Evolutionary conservation across 2,329 filamentous ascomycete species (phyloP), one percentile per base, ranked within the genome.

Genomic region (Lizonia empirigonia): DNA sequence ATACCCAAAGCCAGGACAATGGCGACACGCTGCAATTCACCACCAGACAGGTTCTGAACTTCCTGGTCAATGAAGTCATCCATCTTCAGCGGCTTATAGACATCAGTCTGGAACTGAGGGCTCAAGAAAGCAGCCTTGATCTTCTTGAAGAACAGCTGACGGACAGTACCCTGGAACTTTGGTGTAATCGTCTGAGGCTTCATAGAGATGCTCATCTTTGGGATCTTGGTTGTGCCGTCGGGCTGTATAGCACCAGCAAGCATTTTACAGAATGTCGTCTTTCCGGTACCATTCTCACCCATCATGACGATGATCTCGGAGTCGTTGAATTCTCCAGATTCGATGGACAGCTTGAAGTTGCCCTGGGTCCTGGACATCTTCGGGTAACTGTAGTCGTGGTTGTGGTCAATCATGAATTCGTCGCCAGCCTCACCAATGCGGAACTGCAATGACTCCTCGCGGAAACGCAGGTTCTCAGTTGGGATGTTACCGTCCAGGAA

Each of bases 271-370:
- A 99, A 99, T 5, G 94, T 99, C 1, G 94, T 99, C 83, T 99
- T 97, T 74, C 95, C 95, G 27, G 95, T 99, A 78, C 94, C 94
- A 78, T 99, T 99, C 80, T 97, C 93, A 64, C 94, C 94, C 94
- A 99, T 97, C 91, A 99, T 96, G 76, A 99, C 94, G 50, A 99
- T 85, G 64, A 99, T 99, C 73, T 99, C 94, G 0, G 94, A 99
- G 74, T 99, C 93, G 16, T 94, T 97, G 73, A 99, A 99, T 55
- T 87, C 82, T 64, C 95, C 94, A 19, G 83, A 50, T 37, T 97
- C 89, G 60, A 99, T 86, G 50, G 77, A 83, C 41, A 99, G 85
- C 67, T 89, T 85, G 83, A 99, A 99, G 73, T 82, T 84, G 54
- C 92, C 94, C 29, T 97, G 82, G 0, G 89, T 94, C 84, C 97